Conservation (phyloP, 176 grass and related monocot genomes). For the Panicum miliaceum region DNA sequence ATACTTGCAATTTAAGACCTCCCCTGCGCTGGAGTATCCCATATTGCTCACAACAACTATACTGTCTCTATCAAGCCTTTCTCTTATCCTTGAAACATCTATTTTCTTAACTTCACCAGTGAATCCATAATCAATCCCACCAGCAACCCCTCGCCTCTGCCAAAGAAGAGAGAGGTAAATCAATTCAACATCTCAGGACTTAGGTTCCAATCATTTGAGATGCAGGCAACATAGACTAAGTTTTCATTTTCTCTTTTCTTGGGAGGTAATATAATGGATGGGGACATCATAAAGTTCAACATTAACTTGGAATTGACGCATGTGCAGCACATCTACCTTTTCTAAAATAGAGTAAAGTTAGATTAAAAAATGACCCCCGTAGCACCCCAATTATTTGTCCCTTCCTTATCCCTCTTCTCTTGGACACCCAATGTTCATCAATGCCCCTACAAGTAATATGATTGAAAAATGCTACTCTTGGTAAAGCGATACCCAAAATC, state of each 20-base stretch:
- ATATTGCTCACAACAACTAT: constrained; percentile 93
- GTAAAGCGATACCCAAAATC: neutral
- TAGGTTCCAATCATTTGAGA: neutral
- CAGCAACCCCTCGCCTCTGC: constrained; percentile 71
- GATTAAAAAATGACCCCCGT: neutral
- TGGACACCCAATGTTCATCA: neutral
- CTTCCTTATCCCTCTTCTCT: neutral
- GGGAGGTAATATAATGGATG: neutral
- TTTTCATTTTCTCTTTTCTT: neutral
- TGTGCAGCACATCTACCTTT: neutral
- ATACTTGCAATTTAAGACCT: constrained; percentile 98
- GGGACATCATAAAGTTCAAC: neutral
- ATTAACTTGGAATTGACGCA: neutral
- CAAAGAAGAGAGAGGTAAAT: constrained; percentile 37
- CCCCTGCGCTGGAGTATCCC: constrained; percentile 86
- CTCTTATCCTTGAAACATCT: constrained; percentile 86
- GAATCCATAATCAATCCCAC: constrained; percentile 70
- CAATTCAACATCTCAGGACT: constrained; percentile 30
- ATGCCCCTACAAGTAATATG: neutral
- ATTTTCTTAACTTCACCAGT: constrained; percentile 97
- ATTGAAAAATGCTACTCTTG: neutral
- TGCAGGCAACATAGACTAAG: neutral
- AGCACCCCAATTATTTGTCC: neutral
- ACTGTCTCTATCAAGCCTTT: constrained; percentile 87
- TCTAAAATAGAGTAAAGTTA: neutral